Evolutionary conservation across 257 asterid species (phyloP).

Genomic region (Orobanche coerulescens): DNA sequence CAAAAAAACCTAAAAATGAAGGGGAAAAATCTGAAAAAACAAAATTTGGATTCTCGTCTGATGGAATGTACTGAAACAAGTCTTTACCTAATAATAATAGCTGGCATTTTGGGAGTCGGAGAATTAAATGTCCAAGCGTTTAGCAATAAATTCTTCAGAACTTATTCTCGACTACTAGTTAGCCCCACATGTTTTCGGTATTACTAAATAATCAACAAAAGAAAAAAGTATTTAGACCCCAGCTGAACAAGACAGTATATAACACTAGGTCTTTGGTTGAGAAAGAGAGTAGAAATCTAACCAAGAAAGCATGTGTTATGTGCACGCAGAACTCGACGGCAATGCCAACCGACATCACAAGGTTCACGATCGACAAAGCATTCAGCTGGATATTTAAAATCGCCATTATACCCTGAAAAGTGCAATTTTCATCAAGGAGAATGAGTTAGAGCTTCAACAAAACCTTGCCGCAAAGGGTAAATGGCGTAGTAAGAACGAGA

Average conservation of each 20-base stretch:
- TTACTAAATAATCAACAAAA: background rate
- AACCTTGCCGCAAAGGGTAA: background rate
- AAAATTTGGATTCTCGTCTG: too few relatives aligned
- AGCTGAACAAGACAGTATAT: too few relatives aligned
- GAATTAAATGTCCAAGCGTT: too few relatives aligned
- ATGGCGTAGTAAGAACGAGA: too few relatives aligned
- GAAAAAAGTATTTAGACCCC: background rate
- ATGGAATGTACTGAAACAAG: too few relatives aligned
- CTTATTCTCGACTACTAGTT: too few relatives aligned
- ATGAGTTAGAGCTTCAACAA: slow-evolving; percentile 11
- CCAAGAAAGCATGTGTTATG: slow-evolving; percentile 96
- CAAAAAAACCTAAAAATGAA: too few relatives aligned
- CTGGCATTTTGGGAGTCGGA: too few relatives aligned
- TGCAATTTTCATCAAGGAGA: background rate
- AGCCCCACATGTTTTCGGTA: too few relatives aligned
- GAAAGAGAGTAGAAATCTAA: slow-evolving; percentile 24
- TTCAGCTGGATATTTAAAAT: slow-evolving; percentile 79
- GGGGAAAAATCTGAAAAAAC: too few relatives aligned
- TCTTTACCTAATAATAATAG: too few relatives aligned
- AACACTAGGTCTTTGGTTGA: background rate
- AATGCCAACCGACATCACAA: slow-evolving; percentile 94
- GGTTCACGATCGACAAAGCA: slow-evolving; percentile 93
- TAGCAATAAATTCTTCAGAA: too few relatives aligned
- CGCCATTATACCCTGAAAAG: slow-evolving; percentile 89
- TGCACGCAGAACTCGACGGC: slow-evolving; percentile 97